A percentile compares a stretch with the other conserved stretches of the same genome.
Evolutionary conservation across 768 basidiomycete genomes (phyloP).

Genomic region (Boletales sp.): DNA sequence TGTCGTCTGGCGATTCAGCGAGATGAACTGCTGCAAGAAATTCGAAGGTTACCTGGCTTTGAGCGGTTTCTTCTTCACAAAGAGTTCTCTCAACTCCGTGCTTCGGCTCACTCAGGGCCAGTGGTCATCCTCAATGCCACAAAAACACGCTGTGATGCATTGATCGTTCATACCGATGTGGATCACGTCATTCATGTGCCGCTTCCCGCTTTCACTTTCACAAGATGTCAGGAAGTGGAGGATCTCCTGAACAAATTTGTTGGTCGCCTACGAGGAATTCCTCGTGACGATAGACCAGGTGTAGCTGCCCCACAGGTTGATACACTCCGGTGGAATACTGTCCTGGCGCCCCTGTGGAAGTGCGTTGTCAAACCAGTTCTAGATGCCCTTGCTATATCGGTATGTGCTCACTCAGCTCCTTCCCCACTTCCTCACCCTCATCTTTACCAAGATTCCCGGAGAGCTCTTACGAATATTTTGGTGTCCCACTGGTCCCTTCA

Average conservation of each 20-base stretch:
- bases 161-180: neutral
- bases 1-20: neutral
- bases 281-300: too few species aligned
- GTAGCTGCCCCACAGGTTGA: too few species aligned
- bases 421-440: too few species aligned
- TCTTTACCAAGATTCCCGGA: too few species aligned
- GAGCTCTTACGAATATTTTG: neutral
- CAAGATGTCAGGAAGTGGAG: neutral
- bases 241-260: neutral
- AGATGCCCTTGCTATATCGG: neutral
- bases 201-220: neutral
- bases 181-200: neutral
- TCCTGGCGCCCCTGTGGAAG: slow-evolving; percentile 6
- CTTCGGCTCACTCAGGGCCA: neutral
- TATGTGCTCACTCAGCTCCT: too few species aligned
- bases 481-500: neutral
- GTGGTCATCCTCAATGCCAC: slow-evolving; percentile 2
- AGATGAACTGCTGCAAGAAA: neutral
- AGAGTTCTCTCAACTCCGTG: too few species aligned
- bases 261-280: too few species aligned
- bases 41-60: neutral
- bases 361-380: slow-evolving; percentile 4
- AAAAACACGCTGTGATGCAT: neutral
- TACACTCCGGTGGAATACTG: too few species aligned
- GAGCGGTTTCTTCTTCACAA: neutral